These are phyloP conservation scores for Lobulomyces angularis DNA, from an alignment of 192 early-diverging fungal species.

Conservation along the genomic window DNA sequence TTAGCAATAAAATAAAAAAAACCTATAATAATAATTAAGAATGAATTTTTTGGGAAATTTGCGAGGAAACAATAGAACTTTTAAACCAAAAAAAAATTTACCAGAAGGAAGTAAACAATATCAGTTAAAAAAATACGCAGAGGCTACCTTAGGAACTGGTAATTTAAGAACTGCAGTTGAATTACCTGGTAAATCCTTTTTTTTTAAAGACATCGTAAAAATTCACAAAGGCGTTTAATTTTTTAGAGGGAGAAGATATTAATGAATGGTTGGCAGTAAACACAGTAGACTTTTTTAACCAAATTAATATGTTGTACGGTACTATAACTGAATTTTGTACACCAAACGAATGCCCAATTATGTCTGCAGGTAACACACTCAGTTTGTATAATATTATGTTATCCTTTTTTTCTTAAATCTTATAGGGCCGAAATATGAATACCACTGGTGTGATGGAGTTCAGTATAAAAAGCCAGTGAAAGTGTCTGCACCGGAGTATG, in stretches of 20 bases:
- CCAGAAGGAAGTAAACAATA: conserved; percentile 47
- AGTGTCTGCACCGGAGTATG: conserved; percentile 81
- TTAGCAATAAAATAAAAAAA: no score
- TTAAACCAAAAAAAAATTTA: conserved; percentile 39
- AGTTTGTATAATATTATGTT: no score
- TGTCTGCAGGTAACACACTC: conserved; percentile 89
- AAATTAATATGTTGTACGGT: conserved; percentile 88
- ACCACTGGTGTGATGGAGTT: conserved; percentile 75
- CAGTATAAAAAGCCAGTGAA: conserved; percentile 76
- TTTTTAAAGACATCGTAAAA: no score
- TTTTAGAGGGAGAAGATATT: conserved; percentile 75
- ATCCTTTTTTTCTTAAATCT: neutral
- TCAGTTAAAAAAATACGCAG: conserved; percentile 52
- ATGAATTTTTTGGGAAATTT: no score
- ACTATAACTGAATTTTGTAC: conserved; percentile 79
- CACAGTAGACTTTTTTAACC: conserved; percentile 91
- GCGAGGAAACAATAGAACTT: no score
- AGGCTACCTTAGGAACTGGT: conserved; percentile 65
- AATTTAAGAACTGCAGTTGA: conserved; percentile 65
- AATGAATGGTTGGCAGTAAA: conserved; percentile 93
- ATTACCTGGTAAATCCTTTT: no score
- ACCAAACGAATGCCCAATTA: conserved; percentile 70
- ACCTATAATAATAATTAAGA: no score
- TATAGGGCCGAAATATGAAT: conserved; percentile 54
- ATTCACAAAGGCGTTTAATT: no score